Conservation (phyloP, 2,329 filamentous ascomycete species). For the Fusarium sp. region DNA sequence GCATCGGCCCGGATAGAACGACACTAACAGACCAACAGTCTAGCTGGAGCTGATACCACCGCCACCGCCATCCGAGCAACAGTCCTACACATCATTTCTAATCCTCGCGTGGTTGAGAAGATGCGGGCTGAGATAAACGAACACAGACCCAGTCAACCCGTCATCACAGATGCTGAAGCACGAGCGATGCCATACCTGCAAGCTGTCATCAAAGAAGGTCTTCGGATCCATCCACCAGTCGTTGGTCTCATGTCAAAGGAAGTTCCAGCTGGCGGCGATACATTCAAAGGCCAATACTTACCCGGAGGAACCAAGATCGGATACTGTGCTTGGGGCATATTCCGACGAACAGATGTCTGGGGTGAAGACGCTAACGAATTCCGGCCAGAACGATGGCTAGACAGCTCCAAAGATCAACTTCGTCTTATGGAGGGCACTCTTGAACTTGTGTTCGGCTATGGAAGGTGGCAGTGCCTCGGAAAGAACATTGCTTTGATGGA, state of each 20-base stretch:
- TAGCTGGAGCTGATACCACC: conserved; percentile 69
- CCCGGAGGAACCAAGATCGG: conserved; percentile 51
- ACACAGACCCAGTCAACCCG: conserved; percentile 22
- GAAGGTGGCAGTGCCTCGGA: conserved; percentile 54
- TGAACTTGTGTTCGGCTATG: conserved; percentile 55
- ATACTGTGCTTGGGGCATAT: conserved; percentile 52
- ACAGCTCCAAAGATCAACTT: conserved; percentile 47
- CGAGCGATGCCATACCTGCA: conserved; percentile 56
- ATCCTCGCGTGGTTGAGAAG: conserved; percentile 57
- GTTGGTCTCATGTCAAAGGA: conserved; percentile 53
- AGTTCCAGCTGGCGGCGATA: conserved; percentile 48
- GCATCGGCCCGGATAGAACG: not conserved
- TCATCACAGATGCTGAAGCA: conserved; percentile 51
- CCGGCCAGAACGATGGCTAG: conserved; percentile 53
- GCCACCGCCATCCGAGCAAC: conserved; percentile 65
- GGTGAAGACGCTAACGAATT: conserved; percentile 52
- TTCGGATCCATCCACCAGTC: conserved; percentile 54
- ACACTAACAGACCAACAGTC: conserved; percentile 39
- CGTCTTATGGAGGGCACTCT: conserved; percentile 52
- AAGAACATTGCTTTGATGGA: conserved; percentile 54
- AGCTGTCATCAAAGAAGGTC: conserved; percentile 62
- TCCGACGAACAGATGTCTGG: conserved; percentile 49
- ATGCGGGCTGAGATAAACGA: conserved; percentile 51
- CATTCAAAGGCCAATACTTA: conserved; percentile 47
- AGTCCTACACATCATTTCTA: conserved; percentile 64